Percentiles rank a stretch among this genome's conserved stretches.
Evolutionary conservation across 2,329 filamentous ascomycete genomes (phyloP).

Genomic region (Lachnellula subtilissima): DNA sequence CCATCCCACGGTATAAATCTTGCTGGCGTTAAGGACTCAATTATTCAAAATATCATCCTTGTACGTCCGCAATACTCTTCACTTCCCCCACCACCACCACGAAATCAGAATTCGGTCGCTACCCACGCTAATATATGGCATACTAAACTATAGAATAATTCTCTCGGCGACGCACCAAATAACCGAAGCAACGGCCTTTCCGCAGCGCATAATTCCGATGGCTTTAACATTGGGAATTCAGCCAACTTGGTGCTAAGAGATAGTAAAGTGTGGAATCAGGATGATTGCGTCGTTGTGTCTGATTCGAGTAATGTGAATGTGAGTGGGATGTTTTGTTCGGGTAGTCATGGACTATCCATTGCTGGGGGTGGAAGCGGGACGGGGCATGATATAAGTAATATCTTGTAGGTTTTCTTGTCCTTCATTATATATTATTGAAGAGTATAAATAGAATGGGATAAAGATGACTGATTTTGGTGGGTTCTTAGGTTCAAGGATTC

Average conservation of each 20-base stretch:
- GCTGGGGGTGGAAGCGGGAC: slow-evolving; percentile 5
- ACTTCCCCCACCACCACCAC: too few relatives aligned
- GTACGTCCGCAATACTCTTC: too few relatives aligned
- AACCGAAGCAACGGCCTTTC: slow-evolving; percentile 30
- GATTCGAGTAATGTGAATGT: slow-evolving; percentile 9
- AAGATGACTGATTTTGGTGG: not conserved
- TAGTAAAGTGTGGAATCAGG: slow-evolving; percentile 30
- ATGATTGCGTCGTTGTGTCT: slow-evolving; percentile 30
- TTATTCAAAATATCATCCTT: slow-evolving; percentile 35
- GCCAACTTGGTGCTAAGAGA: slow-evolving; percentile 28
- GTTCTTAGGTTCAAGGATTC: slow-evolving; percentile 21
- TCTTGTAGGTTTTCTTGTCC: slow-evolving; percentile 2
- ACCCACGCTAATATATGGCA: too few relatives aligned
- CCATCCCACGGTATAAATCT: slow-evolving; percentile 38
- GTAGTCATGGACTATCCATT: slow-evolving; percentile 10
- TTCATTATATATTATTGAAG: not conserved
- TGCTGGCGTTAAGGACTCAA: slow-evolving; percentile 29
- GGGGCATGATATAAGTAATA: slow-evolving; percentile 8
- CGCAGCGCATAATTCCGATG: slow-evolving; percentile 36
- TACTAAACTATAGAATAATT: slow-evolving; percentile 29
- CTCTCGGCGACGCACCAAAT: slow-evolving; percentile 35
- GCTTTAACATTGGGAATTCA: slow-evolving; percentile 32
- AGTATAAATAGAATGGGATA: too few relatives aligned
- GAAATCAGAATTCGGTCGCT: too few relatives aligned
- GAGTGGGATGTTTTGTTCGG: slow-evolving; percentile 6